These are phyloP conservation scores for Puccinia polysora DNA, from an alignment of 1,284 basidiomycete genomes.

Conservation along the genomic window DNA sequence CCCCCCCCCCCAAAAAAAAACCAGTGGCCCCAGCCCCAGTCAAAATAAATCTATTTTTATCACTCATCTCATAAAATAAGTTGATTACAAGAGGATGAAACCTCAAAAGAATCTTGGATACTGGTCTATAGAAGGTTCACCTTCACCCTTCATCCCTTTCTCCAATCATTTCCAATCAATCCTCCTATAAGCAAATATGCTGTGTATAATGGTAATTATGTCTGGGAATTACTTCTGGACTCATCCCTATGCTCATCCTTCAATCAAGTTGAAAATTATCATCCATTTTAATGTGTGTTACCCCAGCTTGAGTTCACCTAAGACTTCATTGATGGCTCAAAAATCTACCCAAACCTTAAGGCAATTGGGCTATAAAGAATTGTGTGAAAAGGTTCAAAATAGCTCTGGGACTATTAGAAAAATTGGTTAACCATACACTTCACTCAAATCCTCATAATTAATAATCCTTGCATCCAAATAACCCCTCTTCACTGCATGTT, in stretches of 20 bases:
- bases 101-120: conserved; percentile 66
- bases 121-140: conserved; percentile 86
- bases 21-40: too few relatives aligned
- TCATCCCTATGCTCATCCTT: too few relatives aligned
- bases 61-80: too few relatives aligned
- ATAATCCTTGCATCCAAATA: not conserved
- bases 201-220: not conserved
- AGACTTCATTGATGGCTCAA: conserved; percentile 80
- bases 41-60: too few relatives aligned
- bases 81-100: not conserved
- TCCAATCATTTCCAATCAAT: conserved; percentile 14
- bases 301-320: conserved; percentile 66
- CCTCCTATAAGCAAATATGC: not conserved
- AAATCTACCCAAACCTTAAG: conserved; percentile 63
- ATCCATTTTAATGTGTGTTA: conserved; percentile 79
- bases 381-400: conserved; percentile 68
- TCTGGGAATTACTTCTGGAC: not conserved
- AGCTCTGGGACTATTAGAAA: too few relatives aligned
- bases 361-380: conserved; percentile 64
- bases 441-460: too few relatives aligned
- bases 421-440: too few relatives aligned
- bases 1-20: too few relatives aligned
- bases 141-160: not conserved
- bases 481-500: not conserved
- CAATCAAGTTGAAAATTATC: conserved; percentile 82